Evolutionary conservation across 2,329 filamentous ascomycete species (phyloP).

Genomic region (Aspergillus chevalieri): DNA sequence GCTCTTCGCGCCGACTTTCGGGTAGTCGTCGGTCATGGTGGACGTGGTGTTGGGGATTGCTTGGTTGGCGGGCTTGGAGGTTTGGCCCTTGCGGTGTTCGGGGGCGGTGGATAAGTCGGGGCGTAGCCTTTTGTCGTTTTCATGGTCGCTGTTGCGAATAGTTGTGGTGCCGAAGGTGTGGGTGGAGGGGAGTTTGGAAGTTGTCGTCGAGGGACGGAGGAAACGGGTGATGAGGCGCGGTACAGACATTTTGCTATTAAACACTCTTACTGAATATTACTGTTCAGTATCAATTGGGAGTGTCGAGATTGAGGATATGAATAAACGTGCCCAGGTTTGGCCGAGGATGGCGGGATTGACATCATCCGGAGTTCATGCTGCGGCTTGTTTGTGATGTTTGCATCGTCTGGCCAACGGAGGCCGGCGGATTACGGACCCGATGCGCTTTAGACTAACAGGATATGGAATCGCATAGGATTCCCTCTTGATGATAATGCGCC

Average conservation of each 20-base stretch:
- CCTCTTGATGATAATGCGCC: too few relatives aligned
- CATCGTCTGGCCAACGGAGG: conserved; percentile 12
- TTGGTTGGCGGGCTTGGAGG: conserved; percentile 53
- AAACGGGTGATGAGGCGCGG: conserved; percentile 42
- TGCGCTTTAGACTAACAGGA: too few relatives aligned
- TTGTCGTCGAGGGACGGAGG: conserved; percentile 32
- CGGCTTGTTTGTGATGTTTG: conserved; percentile 33
- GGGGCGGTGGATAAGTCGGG: conserved; percentile 46
- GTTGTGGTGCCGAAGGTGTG: conserved; percentile 28
- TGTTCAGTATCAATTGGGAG: not conserved
- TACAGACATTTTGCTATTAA: conserved; percentile 38
- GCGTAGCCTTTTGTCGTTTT: conserved; percentile 37
- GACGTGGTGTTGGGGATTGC: conserved; percentile 60
- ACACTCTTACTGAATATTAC: not conserved
- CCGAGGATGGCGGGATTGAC: conserved; percentile 27
- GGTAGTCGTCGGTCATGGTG: conserved; percentile 58
- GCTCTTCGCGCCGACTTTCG: conserved; percentile 51
- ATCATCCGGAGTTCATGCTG: conserved; percentile 27
- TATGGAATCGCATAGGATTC: too few relatives aligned
- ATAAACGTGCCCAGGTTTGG: conserved; percentile 2
- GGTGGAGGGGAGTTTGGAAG: conserved; percentile 15
- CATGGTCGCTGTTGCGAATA: conserved; percentile 35
- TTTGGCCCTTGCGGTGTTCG: conserved; percentile 52
- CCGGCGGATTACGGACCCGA: conserved; percentile 8
- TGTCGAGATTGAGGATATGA: not conserved